Conservation (phyloP, 2,329 filamentous ascomycete genomes). For the Penicillium sumatraense region DNA sequence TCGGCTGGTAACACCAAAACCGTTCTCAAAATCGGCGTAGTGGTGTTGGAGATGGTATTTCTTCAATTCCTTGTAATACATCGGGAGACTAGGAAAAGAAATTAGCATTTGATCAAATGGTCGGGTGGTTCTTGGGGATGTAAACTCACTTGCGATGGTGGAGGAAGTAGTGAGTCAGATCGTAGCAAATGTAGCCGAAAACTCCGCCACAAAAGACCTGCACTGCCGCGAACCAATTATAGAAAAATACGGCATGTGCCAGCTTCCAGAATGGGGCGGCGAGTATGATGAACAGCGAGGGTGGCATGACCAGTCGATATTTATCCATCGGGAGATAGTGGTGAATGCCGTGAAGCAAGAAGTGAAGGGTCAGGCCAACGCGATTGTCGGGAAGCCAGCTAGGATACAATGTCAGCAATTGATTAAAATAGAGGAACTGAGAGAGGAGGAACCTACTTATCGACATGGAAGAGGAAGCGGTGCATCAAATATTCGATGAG, state of each 20-base stretch:
- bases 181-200: constrained; percentile 95
- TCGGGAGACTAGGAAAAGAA: constrained; percentile 67
- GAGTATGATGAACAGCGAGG: constrained; percentile 80
- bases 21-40: constrained; percentile 96
- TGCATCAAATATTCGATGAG: constrained; percentile 88
- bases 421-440: not conserved
- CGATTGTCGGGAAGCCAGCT: constrained; percentile 91
- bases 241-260: constrained; percentile 79
- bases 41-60: constrained; percentile 97
- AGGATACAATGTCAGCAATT: constrained; percentile 24
- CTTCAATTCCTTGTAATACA: constrained; percentile 90
- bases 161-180: constrained; percentile 97
- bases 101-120: constrained; percentile 11
- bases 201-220: constrained; percentile 86
- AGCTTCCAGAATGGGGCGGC: constrained; percentile 92
- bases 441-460: constrained; percentile 66
- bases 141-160: constrained; percentile 80
- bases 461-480: constrained; percentile 90
- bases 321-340: constrained; percentile 99
- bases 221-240: constrained; percentile 80
- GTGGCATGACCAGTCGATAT: constrained; percentile 96
- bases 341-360: constrained; percentile 93
- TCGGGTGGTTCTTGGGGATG: not conserved
- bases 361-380: constrained; percentile 83
- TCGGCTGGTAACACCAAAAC: constrained; percentile 92